Percentiles rank a stretch among this genome's conserved stretches.
Evolutionary conservation across 2,329 filamentous ascomycete species (phyloP).

Genomic region (Teratosphaeria epicoccoides): DNA sequence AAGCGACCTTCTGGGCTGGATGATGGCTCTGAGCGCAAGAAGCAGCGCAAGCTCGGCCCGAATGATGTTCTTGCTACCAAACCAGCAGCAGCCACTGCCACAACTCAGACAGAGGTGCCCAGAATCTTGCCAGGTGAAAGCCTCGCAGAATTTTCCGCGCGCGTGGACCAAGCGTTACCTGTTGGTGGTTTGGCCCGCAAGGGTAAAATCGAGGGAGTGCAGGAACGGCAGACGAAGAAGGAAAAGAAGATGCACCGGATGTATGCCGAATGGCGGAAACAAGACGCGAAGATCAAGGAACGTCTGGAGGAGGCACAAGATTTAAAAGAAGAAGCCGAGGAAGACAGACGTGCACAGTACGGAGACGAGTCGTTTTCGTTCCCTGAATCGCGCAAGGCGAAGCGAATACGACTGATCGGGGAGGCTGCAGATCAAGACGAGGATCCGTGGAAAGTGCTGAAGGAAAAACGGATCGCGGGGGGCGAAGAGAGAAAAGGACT

Average conservation of each 20-base stretch:
- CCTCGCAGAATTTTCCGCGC: slow-evolving; percentile 66
- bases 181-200: slow-evolving; percentile 54
- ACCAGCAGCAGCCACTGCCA: slow-evolving; percentile 2
- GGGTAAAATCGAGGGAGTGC: slow-evolving; percentile 52
- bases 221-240: slow-evolving; percentile 65
- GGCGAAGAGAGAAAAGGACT: slow-evolving; percentile 27
- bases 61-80: slow-evolving; percentile 4
- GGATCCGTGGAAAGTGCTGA: slow-evolving; percentile 69
- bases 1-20: slow-evolving; percentile 56
- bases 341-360: slow-evolving; percentile 52
- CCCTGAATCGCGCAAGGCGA: slow-evolving; percentile 40
- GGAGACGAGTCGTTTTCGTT: slow-evolving; percentile 45
- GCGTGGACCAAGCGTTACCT: slow-evolving; percentile 77
- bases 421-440: slow-evolving; percentile 35
- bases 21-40: slow-evolving; percentile 44
- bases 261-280: slow-evolving; percentile 56
- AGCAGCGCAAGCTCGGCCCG: slow-evolving; percentile 29
- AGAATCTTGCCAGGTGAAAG: slow-evolving; percentile 77
- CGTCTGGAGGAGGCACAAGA: slow-evolving; percentile 61
- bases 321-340: slow-evolving; percentile 53
- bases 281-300: slow-evolving; percentile 66
- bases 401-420: slow-evolving; percentile 32
- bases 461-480: slow-evolving; percentile 51
- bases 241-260: slow-evolving; percentile 63
- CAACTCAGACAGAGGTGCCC: slow-evolving; percentile 34